Base-by-base conservation (phyloP, 306 rosid genomes). In the Pyrus bretschneideri region DNA sequence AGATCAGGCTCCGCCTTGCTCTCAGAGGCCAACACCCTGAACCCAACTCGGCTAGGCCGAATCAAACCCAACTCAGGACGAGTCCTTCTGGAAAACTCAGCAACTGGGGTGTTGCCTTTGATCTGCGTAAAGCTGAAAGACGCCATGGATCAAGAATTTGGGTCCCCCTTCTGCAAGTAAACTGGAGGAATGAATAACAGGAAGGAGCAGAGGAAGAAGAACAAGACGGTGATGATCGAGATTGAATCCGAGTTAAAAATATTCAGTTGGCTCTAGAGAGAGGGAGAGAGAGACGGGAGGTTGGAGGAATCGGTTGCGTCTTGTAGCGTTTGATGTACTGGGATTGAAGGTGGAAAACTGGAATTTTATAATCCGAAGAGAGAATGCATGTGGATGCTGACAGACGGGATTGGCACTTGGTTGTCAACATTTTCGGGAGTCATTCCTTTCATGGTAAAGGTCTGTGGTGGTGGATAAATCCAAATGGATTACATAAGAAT, bases 1-100 rank as follows among this genome's bases (percentile, higher is more conserved):
- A 95, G 99, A 89, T 95, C 97, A 51, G 99, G 99, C 80, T 90
- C 97, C 5, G 83, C 80, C 67, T 76, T 83, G 72, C 61, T 22
- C 80, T 86, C 89, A 1, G 96, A 88, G 38, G 92, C 97, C 65
- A 83, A 82, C 49, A 90, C 91, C 89, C 82, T 88, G 23, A 89
- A 88, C 68, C 89, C 96, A 78, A 90, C 78, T 77, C 88, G 79
- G 40, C 29, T 29, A 17, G 90, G 90, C 63, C 84, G 83, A 77
- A 18, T 21, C 58, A 79, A 76, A 75, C 72, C 63, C 73, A 79
- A 54, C 72, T 30, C 59, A 40, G 81, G 52, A 57, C 73, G 86
- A 81, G 74, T 69, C 77, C 87, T 71, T 76, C 87, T 65, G 35
- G 78, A 70, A 63, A 90, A 82, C 69, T 88, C 89, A 70, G 90